Base-by-base conservation (phyloP, 2,329 filamentous ascomycete species). In the Rhinocladiella mackenziei region DNA sequence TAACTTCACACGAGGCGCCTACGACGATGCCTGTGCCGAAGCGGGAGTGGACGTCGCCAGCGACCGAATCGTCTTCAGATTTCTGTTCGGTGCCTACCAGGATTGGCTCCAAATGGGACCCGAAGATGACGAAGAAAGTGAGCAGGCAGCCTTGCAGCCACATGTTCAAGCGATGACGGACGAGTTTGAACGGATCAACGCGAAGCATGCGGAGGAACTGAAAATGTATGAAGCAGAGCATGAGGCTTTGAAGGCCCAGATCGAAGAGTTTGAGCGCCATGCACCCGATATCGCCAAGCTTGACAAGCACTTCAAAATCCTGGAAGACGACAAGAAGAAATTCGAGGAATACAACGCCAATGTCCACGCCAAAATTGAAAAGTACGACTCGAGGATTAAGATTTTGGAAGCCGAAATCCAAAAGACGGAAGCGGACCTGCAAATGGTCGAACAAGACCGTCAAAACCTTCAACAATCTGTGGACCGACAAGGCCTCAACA, bases 101-200 rank as follows among this genome's bases (percentile, higher is more conserved):
- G 89, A 95, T 60, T 98, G 92, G 91, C 74, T 98, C 10, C 83
- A 84, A 46, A 91, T 94, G 68, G 89, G 94, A 36, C 88, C 92
- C 45, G 89, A 96, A 43, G 84, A 88, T 43, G 81, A 80, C 23
- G 88, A 92, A 51, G 86, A 91, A n/a, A 84, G 88, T 42, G 85
- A 83, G 4, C 85, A 89, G 56, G 78, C 77, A 52, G 76, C 88
- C 25, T 75, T 97, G 44, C 77, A 83, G 30, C 89, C 89, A 2
- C 91, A 98, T 61, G 77, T 96, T 9, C 79, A 91, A 56, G 76
- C 76, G 9, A 97, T 98, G 92, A 87, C 88, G 0, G 73, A 76
- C 25, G 86, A 89, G 22, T 98, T 98, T 55, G 86, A 94, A 56
- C 76, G 76, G 14, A 82, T 86, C 7, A 96, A 96, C 58, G 80